These are phyloP conservation scores for Globisporangium emineosum DNA, from an alignment of 352 stramenopile genomes.

Conservation along the genomic window DNA sequence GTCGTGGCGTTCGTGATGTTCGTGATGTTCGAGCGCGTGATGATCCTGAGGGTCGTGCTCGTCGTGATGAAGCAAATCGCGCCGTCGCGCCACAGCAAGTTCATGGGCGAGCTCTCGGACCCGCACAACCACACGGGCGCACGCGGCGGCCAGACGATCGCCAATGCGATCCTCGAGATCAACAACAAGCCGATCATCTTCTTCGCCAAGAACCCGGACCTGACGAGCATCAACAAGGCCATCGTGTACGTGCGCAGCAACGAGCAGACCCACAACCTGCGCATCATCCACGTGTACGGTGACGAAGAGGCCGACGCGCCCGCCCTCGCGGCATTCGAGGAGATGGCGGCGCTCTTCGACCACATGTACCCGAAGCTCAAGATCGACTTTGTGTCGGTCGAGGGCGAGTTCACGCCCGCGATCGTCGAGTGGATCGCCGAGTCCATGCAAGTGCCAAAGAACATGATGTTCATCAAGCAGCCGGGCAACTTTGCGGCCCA, in stretches of 20 bases:
- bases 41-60: constrained; percentile 32
- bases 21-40: constrained; percentile 53
- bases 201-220: constrained; percentile 81
- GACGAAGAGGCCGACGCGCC: constrained; percentile 24
- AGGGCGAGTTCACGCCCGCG: constrained; percentile 60
- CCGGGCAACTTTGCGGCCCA: constrained; percentile 74
- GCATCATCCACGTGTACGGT: constrained; percentile 67
- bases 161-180: constrained; percentile 42
- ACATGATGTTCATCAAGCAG: constrained; percentile 91
- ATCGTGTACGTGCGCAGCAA: constrained; percentile 86
- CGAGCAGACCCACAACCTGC: constrained; percentile 74
- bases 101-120: too few species aligned
- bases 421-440: constrained; percentile 82
- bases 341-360: constrained; percentile 79
- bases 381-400: constrained; percentile 84
- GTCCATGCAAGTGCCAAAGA: constrained; percentile 68
- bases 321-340: constrained; percentile 25
- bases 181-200: constrained; percentile 74
- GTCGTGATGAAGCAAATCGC: constrained; percentile 8
- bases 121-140: constrained; percentile 29
- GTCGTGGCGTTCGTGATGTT: constrained; percentile 39
- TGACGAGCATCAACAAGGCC: constrained; percentile 87
- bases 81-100: not conserved
- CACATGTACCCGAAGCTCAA: constrained; percentile 90
- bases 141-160: constrained; percentile 39